Base-by-base conservation (phyloP, 73 alveolate species). In the Paramecium caudatum region DNA sequence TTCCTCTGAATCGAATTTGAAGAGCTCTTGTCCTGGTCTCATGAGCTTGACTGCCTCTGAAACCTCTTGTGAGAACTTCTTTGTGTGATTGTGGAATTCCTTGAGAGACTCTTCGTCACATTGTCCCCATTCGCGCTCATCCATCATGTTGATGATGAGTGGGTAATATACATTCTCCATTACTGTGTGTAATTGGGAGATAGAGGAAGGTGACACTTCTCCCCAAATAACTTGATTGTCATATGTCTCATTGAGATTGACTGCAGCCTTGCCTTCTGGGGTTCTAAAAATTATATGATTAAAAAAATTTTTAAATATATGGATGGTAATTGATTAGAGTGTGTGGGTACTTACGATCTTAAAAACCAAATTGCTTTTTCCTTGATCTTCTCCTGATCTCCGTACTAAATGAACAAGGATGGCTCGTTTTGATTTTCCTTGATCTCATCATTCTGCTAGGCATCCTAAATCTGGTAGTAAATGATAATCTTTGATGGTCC, bases 101-200 rank as follows among this genome's bases (percentile, higher is more conserved):
- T 37, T 15, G n/a, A 61, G 43, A 21, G 63, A 39, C n/a, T 86
- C 93, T 65, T 86, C 93, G 34, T 86, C 93, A 63, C 85, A 32
- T 55, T 62, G 37, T 86, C 93, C 93, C 93, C 93, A 86, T 45
- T 62, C 82, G 46, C 80, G 80, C 47, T 62, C 39, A 41, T 62
- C 85, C 62, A 47, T 46, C 84, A 86, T 86, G 32, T 61, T 70
- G 8, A 49, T 50, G 7, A 86, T 86, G 39, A 62, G 25, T 17
- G 90, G 93, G 34, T 70, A 86, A 27, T 86, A 63, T 7, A 86
- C 93, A 30, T 78, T 62, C 65, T 86, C 93, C 93, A 86, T 86
- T 12, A 86, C 49, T 55, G 93, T 37, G 43, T 86, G 63, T 32
- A 86, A 41, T 49, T 62, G 15, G 25, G 93, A 81, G 25, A 86